Base-by-base conservation (phyloP, 2,329 filamentous ascomycete species). In the Fusarium fracticaudum region DNA sequence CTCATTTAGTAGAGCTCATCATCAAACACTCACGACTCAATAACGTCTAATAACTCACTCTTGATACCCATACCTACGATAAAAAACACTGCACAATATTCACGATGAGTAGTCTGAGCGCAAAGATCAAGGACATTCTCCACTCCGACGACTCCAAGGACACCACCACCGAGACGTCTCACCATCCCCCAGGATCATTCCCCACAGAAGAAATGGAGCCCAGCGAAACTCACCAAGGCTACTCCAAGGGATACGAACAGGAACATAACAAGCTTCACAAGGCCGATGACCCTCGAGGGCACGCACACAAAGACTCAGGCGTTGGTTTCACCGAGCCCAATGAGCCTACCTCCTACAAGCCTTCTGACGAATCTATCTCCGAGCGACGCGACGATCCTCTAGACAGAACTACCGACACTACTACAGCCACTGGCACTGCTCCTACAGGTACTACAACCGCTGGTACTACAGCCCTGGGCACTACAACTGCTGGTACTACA, bases 181-280 rank as follows among this genome's bases (percentile, higher is more conserved):
- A 44, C 26, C 62, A 76, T 38, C 62, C 75, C 24, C 75, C 75
- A 18, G 75, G 75, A 64, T 65, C 67, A 33, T 77, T 67, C 37
- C 75, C 74, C 15, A 64, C 60, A 29, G 74, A 76, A 41, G 74
- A 72, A 11, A 67, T 69, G 64, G 62, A 61, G 29, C 50, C 66
- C 18, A 53, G 60, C 15, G 65, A 75, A 17, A 60, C 45, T 15
- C 33, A 31, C 13, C 18, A 60, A 22, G 60, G 53, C 4, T 71
- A 58, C 33, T 60, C 69, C 12, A 67, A 62, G 20, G 24, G 60
- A 29, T 20, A 70, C 8, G 67, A 76, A 12, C 74, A 70, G 5
- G 67, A 76, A 11, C 74, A 75, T 5, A 75, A 67, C 51, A 77
- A 77, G 47, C 51, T 77, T 33, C 75, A 77, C 60, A 77, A 77